Evolutionary conservation across 2,329 filamentous ascomycete species (phyloP), one percentile per base, ranked within the genome.

Genomic region (Thermochaetoides dissita): DNA sequence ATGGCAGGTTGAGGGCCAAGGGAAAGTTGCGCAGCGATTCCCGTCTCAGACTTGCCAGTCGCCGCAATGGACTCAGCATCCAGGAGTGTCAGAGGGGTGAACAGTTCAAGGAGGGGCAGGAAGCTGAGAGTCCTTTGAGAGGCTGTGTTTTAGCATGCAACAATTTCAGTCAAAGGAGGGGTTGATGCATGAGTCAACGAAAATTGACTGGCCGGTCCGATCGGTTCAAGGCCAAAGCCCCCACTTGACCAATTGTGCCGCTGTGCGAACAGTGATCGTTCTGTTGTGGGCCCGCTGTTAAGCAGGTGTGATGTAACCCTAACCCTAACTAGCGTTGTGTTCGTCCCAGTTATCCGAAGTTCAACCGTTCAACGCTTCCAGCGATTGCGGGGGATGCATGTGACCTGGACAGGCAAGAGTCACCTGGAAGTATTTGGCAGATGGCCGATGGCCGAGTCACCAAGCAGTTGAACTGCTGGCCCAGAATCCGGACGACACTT

Each of bases 51-150:
- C 46, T 48, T 43, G 46, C 46, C 46, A 52, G 47, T 46, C 50
- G 51, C 46, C 49, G 47, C 42, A 47, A 50, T 40, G 47, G 43
- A 47, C 45, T 44, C 51, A 47, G 47, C 51, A 53, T 53, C 36
- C 51, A 52, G 51, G 44, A 40, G 42, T 47, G 38, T 39, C 46
- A 36, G 49, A 46, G 42, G 46, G 43, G 47, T 47, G 44, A 48
- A 50, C 49, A 35, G 46, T 17, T 36, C 40, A 46, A 40, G 38
- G 46, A 46, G 45, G 49, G 48, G 42, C 42, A 38, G 37, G 38
- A 37, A 44, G 41, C 8, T 11, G 40, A 49, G 45, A 49, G 39
- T 44, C 36, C 44, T 44, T 41, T 40, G 40, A 42, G 39, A 46
- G 49, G 41, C 37, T 42, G 38, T 30, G 41, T 41, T 44, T 17